A percentile compares a stretch with the other conserved stretches of the same genome.
These are phyloP conservation scores for Dissophora ornata DNA, from an alignment of 192 early-diverging fungal species.

Conservation along the genomic window DNA sequence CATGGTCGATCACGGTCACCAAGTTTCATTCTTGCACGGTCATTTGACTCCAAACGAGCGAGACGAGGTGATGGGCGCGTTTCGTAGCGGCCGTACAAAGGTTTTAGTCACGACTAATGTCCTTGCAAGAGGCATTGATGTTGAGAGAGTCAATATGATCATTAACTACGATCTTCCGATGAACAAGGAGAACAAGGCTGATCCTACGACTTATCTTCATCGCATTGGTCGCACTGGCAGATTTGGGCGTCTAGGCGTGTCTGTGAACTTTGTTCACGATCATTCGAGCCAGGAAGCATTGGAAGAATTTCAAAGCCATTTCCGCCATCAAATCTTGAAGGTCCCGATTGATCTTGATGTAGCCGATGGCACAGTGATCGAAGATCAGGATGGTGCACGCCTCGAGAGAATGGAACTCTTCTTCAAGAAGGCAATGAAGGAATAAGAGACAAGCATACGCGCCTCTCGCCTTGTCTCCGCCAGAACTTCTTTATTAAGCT, in stretches of 20 bases:
- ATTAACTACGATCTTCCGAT: constrained; percentile 96
- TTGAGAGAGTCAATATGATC: constrained; percentile 93
- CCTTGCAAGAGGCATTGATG: constrained; percentile 87
- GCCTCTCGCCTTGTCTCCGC: no score
- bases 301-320: constrained; percentile 79
- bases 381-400: constrained; percentile 5
- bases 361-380: neutral
- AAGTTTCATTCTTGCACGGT: constrained; percentile 81
- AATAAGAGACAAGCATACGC: no score
- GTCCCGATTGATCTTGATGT: constrained; percentile 61
- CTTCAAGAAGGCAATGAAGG: constrained; percentile 24
- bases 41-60: constrained; percentile 75
- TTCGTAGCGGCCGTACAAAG: constrained; percentile 58
- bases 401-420: constrained; percentile 29
- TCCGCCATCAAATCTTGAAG: constrained; percentile 75
- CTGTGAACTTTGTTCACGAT: constrained; percentile 94
- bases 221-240: constrained; percentile 97
- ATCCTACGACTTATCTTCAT: constrained; percentile 94
- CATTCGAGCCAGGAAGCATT: constrained; percentile 73
- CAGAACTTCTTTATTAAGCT: no score
- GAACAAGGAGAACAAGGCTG: constrained; percentile 63
- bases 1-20: constrained; percentile 59
- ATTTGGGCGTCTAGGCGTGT: constrained; percentile 94
- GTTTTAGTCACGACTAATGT: constrained; percentile 78
- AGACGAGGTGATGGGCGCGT: constrained; percentile 72